Evolutionary conservation across 345 rosid species (phyloP).

Genomic region (Psidium friedrichsthalianum): DNA sequence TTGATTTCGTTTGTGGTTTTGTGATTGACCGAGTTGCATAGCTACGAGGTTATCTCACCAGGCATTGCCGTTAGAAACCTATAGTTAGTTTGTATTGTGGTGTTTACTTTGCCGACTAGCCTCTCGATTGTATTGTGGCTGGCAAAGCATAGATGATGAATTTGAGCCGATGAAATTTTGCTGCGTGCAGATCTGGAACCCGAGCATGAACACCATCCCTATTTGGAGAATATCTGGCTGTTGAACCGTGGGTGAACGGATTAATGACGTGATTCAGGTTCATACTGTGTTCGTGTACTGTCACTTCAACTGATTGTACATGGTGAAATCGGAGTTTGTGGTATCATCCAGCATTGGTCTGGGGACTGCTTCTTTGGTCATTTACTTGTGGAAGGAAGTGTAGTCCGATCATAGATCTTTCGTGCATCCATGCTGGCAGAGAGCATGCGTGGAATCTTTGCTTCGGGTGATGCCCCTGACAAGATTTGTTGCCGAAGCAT

Average conservation of each 20-base stretch:
- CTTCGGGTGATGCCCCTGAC: conserved; percentile 99
- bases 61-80: not conserved
- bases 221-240: not conserved
- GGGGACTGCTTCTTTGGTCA: conserved; percentile 8
- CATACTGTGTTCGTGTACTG: not conserved
- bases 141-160: not conserved
- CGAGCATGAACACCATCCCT: not conserved
- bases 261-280: not conserved
- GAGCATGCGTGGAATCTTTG: conserved; percentile 98
- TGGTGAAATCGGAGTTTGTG: conserved; percentile 1
- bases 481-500: conserved; percentile 85
- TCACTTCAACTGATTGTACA: not conserved
- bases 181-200: not conserved
- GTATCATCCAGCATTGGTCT: not conserved
- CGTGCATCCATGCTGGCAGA: conserved; percentile 98
- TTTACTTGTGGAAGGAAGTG: conserved; percentile 22
- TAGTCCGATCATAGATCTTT: conserved; percentile 28
- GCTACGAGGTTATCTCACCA: not conserved
- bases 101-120: not conserved
- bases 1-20: not conserved
- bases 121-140: not conserved
- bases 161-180: not conserved
- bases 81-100: not conserved
- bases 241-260: not conserved
- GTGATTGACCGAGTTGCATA: not conserved